phyloP scores from a whole-genome alignment of 495 filamentous ascomycete species.

The Cairneyella variabilis region DNA sequence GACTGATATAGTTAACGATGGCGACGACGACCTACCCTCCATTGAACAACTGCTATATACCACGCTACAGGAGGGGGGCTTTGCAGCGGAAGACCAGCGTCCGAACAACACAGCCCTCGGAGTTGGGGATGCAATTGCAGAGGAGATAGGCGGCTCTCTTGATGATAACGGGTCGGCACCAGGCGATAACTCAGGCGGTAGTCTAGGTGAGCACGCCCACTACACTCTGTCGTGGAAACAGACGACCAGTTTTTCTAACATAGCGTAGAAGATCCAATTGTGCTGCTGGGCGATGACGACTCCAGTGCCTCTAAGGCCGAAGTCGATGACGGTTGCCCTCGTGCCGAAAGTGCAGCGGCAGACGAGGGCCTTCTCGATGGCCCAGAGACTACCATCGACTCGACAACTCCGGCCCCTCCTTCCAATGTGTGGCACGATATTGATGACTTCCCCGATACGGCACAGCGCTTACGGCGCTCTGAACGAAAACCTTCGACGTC shows the following conservation, averaged over 20 bases:
- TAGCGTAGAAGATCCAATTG: background rate
- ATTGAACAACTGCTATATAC: constrained; percentile 20
- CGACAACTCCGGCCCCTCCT: constrained; percentile 3
- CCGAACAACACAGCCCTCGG: constrained; percentile 4
- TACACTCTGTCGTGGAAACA: constrained; percentile 1
- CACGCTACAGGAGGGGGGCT: constrained; percentile 15
- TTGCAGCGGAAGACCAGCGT: constrained; percentile 11
- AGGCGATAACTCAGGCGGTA: constrained; percentile 9
- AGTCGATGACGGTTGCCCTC: background rate
- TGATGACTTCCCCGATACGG: constrained; percentile 12
- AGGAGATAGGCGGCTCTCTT: constrained; percentile 12
- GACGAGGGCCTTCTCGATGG: constrained; percentile 8
- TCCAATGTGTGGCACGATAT: constrained; percentile 7
- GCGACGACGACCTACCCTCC: constrained; percentile 10
- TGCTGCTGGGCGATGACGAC: background rate
- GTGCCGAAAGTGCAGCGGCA: background rate
- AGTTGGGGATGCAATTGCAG: constrained; percentile 13
- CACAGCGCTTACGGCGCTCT: constrained; percentile 4
- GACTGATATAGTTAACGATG: background rate
- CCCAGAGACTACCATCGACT: constrained; percentile 5
- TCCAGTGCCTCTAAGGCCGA: background rate
- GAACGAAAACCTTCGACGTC: constrained; percentile 11
- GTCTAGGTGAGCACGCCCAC: background rate
- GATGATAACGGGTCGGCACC: constrained; percentile 2
- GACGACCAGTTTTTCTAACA: constrained; percentile 3